Conservation (phyloP, 768 basidiomycete genomes). For the Hypholoma fasciculare region DNA sequence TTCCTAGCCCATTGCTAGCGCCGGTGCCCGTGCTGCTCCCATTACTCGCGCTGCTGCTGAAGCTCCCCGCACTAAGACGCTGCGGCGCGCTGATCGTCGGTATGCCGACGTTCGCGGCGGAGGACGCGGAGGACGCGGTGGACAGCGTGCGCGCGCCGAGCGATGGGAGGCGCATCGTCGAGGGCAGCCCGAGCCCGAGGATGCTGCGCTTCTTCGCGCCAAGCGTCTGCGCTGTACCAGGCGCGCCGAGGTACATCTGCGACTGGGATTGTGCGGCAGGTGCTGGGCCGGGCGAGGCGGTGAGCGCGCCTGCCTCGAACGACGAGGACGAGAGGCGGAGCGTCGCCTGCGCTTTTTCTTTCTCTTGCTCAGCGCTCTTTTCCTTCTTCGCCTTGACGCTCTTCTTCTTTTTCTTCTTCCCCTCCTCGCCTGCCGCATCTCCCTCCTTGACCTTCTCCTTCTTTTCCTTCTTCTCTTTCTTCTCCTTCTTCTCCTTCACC, state of each 20-base stretch:
- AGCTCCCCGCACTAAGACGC: slow-evolving; percentile 2
- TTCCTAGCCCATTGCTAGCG: too few species aligned
- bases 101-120: background rate
- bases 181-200: slow-evolving; percentile 63
- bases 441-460: slow-evolving; percentile 17
- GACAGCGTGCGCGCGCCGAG: slow-evolving; percentile 40
- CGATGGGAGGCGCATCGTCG: slow-evolving; percentile 46
- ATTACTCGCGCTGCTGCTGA: background rate
- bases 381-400: slow-evolving; percentile 31
- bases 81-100: slow-evolving; percentile 1
- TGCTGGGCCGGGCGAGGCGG: slow-evolving; percentile 28
- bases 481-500: slow-evolving; percentile 37
- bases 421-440: slow-evolving; percentile 22
- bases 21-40: background rate
- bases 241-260: too few species aligned
- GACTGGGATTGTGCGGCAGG: background rate
- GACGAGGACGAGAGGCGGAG: slow-evolving; percentile 3
- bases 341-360: background rate
- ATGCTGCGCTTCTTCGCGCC: slow-evolving; percentile 62
- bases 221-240: slow-evolving; percentile 39
- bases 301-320: slow-evolving; percentile 67
- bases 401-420: slow-evolving; percentile 35
- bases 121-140: slow-evolving; percentile 10
- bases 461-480: slow-evolving; percentile 34
- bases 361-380: slow-evolving; percentile 20